Conservation (phyloP, 2,329 filamentous ascomycete genomes). For the Fusarium graminum region DNA sequence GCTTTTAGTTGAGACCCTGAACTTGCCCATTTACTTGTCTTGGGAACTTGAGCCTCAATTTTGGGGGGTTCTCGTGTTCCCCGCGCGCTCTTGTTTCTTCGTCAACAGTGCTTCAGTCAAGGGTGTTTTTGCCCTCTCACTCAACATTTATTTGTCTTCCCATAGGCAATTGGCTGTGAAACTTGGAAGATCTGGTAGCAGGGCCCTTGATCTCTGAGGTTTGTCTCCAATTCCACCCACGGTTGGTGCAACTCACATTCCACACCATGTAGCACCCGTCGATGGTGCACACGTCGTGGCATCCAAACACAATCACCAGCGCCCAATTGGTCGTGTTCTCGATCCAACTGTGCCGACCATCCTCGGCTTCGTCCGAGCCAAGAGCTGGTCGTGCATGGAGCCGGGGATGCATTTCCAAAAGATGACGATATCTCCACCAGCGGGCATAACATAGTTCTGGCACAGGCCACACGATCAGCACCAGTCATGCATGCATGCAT, state of each 20-base stretch:
- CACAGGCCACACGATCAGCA: background rate
- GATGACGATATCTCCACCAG: constrained; percentile 1
- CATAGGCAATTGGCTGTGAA: background rate
- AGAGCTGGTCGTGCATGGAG: constrained; percentile 4
- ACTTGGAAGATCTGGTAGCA: background rate
- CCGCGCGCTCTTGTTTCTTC: constrained; percentile 8
- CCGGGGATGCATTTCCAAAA: constrained; percentile 1
- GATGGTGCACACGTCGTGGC: constrained; percentile 17
- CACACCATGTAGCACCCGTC: constrained; percentile 8
- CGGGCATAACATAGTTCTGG: constrained; percentile 7
- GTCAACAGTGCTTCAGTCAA: background rate
- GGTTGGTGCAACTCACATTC: constrained; percentile 9
- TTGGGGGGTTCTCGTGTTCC: constrained; percentile 33
- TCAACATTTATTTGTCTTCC: background rate
- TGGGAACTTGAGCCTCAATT: constrained; percentile 34
- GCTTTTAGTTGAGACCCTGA: background rate
- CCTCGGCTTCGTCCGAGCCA: constrained; percentile 34
- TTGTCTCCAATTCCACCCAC: background rate
- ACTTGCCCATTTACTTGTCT: constrained; percentile 7
- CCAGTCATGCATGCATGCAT: background rate
- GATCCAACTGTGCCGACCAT: background rate
- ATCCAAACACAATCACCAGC: constrained; percentile 8
- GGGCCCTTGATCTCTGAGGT: background rate
- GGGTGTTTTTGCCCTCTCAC: background rate
- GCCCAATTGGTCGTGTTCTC: constrained; percentile 21